phyloP scores from a whole-genome alignment of 1,139 yeast species.

The Pichia sp. region DNA sequence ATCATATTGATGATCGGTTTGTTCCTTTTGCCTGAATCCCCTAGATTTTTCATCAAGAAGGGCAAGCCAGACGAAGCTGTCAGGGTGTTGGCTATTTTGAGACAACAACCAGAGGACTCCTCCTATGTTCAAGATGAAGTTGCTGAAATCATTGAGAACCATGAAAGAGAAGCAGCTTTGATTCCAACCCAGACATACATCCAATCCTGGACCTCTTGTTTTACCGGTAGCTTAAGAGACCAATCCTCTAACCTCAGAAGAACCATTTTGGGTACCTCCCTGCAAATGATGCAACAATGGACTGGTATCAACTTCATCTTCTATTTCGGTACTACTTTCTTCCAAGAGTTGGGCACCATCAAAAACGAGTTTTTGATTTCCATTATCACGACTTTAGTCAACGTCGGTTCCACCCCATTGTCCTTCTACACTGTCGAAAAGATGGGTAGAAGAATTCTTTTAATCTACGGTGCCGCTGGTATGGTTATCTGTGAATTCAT shows the following conservation, averaged over 20 bases:
- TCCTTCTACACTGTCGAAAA: conserved; percentile 40
- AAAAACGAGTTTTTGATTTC: conserved; percentile 43
- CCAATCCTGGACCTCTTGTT: conserved; percentile 34
- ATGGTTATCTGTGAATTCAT: conserved; percentile 60
- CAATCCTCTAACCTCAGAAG: conserved; percentile 36
- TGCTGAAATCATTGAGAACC: conserved; percentile 41
- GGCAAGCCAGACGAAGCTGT: conserved; percentile 46
- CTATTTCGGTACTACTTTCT: conserved; percentile 65
- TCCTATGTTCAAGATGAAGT: conserved; percentile 39
- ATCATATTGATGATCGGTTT: conserved; percentile 51
- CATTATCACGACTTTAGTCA: conserved; percentile 61
- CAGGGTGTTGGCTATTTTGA: conserved; percentile 40
- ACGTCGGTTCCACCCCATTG: conserved; percentile 42
- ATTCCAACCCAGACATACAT: conserved; percentile 30
- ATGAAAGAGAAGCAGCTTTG: conserved; percentile 39
- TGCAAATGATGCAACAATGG: conserved; percentile 63
- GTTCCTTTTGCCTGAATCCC: conserved; percentile 63
- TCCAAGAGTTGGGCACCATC: conserved; percentile 51
- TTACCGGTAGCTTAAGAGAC: conserved; percentile 33
- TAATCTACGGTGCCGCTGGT: conserved; percentile 53
- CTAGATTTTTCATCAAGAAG: conserved; percentile 56
- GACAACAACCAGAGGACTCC: conserved; percentile 42
- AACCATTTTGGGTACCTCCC: conserved; percentile 32
- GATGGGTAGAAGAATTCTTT: conserved; percentile 50
- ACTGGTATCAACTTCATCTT: conserved; percentile 73